Conservation (phyloP, 1,284 basidiomycete species). For the Pholiota adiposa region DNA sequence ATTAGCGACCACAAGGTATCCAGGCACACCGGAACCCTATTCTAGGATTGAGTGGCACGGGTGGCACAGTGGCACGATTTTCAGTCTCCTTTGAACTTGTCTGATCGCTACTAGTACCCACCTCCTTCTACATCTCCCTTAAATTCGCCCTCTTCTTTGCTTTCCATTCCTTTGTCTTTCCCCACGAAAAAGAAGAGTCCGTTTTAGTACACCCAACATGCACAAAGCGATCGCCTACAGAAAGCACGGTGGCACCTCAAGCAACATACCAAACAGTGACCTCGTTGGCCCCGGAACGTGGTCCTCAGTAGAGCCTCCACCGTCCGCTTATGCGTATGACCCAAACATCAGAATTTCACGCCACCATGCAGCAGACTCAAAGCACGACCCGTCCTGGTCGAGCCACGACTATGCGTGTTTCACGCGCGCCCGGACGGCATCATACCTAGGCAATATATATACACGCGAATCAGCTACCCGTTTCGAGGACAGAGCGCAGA, state of each 20-base stretch:
- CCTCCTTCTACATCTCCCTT: too few relatives aligned
- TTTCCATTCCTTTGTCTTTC: too few relatives aligned
- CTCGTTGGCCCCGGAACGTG: not conserved
- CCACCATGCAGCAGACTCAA: not conserved
- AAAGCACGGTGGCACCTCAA: not conserved
- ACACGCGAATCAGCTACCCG: not conserved
- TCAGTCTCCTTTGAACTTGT: not conserved
- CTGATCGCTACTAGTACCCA: too few relatives aligned
- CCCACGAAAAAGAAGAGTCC: too few relatives aligned
- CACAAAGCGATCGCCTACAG: constrained; percentile 4
- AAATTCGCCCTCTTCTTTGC: too few relatives aligned
- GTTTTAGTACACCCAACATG: too few relatives aligned
- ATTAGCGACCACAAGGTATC: not conserved
- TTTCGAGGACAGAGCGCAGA: not conserved
- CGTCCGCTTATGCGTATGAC: not conserved
- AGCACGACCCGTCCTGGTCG: not conserved
- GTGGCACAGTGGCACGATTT: constrained; percentile 14
- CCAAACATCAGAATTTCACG: not conserved
- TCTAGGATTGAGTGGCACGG: constrained; percentile 8
- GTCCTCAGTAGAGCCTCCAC: not conserved
- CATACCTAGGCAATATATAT: not conserved
- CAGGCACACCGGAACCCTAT: constrained; percentile 1
- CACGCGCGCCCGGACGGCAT: not conserved
- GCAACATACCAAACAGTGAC: not conserved
- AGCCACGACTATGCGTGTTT: not conserved